Evolutionary conservation across 257 asterid genomes (phyloP).

Genomic region (Nicotiana paniculata): DNA sequence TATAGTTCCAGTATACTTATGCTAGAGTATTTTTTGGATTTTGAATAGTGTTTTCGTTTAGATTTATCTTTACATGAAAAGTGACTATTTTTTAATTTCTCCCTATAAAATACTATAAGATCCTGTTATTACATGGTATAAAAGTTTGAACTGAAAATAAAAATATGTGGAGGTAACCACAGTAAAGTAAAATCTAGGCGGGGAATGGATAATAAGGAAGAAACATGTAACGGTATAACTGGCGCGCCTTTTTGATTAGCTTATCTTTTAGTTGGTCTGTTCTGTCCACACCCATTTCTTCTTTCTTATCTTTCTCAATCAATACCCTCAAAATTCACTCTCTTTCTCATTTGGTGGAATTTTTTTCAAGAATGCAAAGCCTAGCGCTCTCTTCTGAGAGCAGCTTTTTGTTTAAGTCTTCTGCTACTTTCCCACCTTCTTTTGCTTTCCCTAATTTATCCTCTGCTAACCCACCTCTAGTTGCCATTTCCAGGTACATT

Average conservation of each 20-base stretch:
- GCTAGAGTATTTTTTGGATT: too few relatives aligned
- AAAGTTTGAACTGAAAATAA: too few relatives aligned
- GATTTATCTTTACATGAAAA: too few relatives aligned
- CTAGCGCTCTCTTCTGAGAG: constrained; percentile 20
- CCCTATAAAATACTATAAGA: too few relatives aligned
- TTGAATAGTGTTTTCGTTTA: too few relatives aligned
- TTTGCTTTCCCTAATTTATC: constrained; percentile 5
- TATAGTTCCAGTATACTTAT: too few relatives aligned
- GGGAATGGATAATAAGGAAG: neutral
- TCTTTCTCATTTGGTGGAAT: neutral
- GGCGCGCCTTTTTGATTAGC: neutral
- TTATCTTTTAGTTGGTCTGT: neutral
- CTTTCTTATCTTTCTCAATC: neutral
- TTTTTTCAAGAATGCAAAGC: constrained; percentile 17
- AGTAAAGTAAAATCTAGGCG: neutral
- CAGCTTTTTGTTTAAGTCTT: constrained; percentile 2
- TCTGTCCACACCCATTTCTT: neutral
- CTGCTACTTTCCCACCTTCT: neutral
- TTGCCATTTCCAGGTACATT: constrained; percentile 13
- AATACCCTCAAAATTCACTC: neutral
- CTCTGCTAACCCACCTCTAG: neutral
- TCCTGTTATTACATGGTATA: too few relatives aligned
- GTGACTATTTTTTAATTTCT: too few relatives aligned
- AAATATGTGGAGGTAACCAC: too few relatives aligned
- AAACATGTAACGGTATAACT: neutral